Percentiles rank a stretch among this genome's conserved stretches.
These are phyloP conservation scores for Hanseniaspora sp. DNA, from an alignment of 1,139 yeast genomes.

Conservation along the genomic window DNA sequence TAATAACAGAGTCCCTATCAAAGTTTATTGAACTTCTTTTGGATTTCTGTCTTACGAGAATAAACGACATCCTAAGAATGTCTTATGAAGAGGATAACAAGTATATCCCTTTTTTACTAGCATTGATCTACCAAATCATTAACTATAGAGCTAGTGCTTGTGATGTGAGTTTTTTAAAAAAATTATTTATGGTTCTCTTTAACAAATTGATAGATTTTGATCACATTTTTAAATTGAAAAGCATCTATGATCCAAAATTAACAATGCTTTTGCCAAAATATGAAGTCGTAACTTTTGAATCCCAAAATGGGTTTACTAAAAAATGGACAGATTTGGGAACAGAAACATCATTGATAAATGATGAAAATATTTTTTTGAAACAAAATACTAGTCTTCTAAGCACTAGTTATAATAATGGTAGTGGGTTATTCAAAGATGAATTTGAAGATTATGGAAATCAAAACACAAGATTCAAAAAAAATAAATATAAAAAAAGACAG, in stretches of 20 bases:
- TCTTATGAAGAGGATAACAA: constrained; percentile 20
- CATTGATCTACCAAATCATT: constrained; percentile 43
- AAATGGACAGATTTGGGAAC: constrained; percentile 4
- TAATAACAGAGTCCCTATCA: constrained; percentile 2
- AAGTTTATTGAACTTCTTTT: constrained; percentile 8
- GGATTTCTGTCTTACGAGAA: background rate
- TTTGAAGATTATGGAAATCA: constrained; percentile 2
- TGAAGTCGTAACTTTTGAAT: background rate
- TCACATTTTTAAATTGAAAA: constrained; percentile 10
- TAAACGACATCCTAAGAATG: background rate
- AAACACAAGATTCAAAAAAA: background rate
- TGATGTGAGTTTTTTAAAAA: constrained; percentile 29
- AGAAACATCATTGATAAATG: constrained; percentile 1
- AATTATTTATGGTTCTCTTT: constrained; percentile 20
- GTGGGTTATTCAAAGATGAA: background rate
- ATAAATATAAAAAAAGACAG: background rate
- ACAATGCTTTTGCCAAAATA: constrained; percentile 9
- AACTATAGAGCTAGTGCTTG: constrained; percentile 51
- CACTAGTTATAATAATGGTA: constrained; percentile 3
- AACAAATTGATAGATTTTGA: constrained; percentile 12
- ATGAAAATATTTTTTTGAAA: constrained; percentile 10
- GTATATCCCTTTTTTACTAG: constrained; percentile 43
- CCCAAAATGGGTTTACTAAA: background rate
- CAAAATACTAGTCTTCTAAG: constrained; percentile 7
- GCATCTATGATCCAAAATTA: constrained; percentile 1